Percentiles rank a stretch among this genome's conserved stretches.
These are phyloP conservation scores for Aspergillus cavernicola DNA, from an alignment of 495 filamentous ascomycete genomes.

Conservation along the genomic window DNA sequence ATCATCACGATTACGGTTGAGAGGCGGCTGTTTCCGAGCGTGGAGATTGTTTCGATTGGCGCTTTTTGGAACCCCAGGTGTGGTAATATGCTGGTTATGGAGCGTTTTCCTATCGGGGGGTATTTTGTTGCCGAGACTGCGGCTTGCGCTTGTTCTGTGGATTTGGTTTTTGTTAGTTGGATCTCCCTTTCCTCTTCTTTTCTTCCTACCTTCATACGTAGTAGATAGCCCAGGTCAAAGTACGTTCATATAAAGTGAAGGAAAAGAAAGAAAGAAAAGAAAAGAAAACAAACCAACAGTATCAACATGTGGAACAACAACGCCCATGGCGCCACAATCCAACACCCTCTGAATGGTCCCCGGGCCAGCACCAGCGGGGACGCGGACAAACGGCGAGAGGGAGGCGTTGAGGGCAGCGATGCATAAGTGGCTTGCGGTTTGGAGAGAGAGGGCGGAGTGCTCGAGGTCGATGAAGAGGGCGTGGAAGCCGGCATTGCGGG, in stretches of 20 bases:
- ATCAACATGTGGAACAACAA: conserved; percentile 31
- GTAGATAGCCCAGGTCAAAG: no score
- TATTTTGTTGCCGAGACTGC: no score
- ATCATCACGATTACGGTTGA: conserved; percentile 34
- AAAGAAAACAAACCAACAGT: no score
- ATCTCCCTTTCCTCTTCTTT: no score
- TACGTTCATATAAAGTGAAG: no score
- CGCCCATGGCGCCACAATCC: conserved; percentile 27
- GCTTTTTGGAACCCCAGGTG: conserved; percentile 22
- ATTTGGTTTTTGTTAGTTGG: no score
- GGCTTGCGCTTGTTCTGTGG: no score
- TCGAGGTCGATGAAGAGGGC: conserved; percentile 35
- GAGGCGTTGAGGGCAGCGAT: conserved; percentile 27
- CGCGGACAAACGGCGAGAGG: conserved; percentile 26
- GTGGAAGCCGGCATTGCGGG: conserved; percentile 29
- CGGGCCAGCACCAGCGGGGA: conserved; percentile 30
- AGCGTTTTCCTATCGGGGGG: conserved; percentile 23
- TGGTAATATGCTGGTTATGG: conserved; percentile 24
- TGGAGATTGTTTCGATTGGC: conserved; percentile 24
- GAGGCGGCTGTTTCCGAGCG: conserved; percentile 21
- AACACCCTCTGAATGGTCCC: conserved; percentile 31
- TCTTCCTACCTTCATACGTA: no score
- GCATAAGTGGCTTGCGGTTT: conserved; percentile 21
- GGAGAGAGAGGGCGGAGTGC: conserved; percentile 22
- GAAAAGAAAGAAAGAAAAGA: no score